phyloP scores from a whole-genome alignment of 441 rosid species.

The Gossypium gossypioides region DNA sequence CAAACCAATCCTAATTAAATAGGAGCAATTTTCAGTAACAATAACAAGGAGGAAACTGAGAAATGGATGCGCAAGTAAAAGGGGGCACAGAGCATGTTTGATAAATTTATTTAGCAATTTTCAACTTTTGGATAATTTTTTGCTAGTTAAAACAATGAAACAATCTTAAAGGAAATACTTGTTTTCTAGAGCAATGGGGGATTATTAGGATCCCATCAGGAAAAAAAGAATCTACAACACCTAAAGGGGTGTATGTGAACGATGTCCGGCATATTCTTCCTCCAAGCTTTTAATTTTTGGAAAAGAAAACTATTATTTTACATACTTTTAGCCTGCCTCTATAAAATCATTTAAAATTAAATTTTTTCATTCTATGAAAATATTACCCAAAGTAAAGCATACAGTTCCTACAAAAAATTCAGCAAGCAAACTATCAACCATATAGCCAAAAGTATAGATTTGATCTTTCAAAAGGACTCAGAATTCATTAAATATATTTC shows the following conservation, averaged over 20 bases:
- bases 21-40: neutral
- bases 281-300: neutral
- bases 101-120: neutral
- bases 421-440: neutral
- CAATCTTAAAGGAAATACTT: neutral
- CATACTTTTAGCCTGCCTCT: neutral
- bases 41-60: neutral
- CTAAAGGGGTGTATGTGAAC: neutral
- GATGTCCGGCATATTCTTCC: neutral
- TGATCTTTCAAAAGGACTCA: neutral
- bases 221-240: neutral
- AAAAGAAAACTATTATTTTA: neutral
- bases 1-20: neutral
- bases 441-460: neutral
- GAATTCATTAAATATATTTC: slow-evolving; percentile 5
- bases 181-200: neutral
- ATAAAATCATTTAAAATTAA: neutral
- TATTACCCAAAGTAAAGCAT: neutral
- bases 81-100: neutral
- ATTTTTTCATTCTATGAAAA: neutral
- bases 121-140: neutral
- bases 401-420: neutral
- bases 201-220: neutral
- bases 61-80: neutral
- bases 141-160: neutral